Conservation (phyloP, 176 grass and related monocot species). For the Secale cereale region DNA sequence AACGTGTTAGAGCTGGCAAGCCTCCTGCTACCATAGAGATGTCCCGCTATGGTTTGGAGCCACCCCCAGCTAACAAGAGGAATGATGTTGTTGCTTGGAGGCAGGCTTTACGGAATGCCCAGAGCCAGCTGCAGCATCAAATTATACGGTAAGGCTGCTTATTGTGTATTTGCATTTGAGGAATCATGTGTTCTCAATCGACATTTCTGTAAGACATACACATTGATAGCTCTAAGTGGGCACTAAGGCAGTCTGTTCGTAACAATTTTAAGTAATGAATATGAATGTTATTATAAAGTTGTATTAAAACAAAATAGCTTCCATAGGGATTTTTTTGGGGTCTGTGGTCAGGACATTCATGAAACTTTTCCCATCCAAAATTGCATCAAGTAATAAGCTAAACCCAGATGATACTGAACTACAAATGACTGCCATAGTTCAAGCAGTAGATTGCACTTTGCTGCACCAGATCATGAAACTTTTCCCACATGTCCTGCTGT, state of each 20-base stretch:
- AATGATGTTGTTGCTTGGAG: constrained; percentile 94
- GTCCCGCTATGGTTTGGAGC: constrained; percentile 92
- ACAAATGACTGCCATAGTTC: not conserved
- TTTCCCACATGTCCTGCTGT: not conserved
- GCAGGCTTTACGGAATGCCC: constrained; percentile 80
- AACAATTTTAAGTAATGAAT: not conserved
- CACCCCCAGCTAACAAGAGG: constrained; percentile 70
- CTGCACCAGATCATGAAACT: not conserved
- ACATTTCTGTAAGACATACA: not conserved
- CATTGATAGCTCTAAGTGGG: not conserved
- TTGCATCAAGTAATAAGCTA: constrained; percentile 4
- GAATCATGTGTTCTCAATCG: not conserved
- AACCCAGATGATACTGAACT: not conserved
- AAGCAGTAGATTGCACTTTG: not conserved
- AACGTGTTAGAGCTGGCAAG: constrained; percentile 89
- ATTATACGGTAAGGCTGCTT: constrained; percentile 54
- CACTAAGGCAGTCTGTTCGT: not conserved
- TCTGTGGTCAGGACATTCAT: not conserved
- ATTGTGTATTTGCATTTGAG: constrained; percentile 4
- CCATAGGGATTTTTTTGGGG: not conserved
- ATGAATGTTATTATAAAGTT: not conserved
- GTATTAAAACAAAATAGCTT: not conserved
- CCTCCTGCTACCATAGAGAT: constrained; percentile 92
- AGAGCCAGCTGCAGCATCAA: constrained; percentile 93
- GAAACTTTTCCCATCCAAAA: not conserved